These are phyloP conservation scores for Pseudocohnilembus persalinus DNA, from an alignment of 169 alveolate genomes.

Conservation along the genomic window DNA sequence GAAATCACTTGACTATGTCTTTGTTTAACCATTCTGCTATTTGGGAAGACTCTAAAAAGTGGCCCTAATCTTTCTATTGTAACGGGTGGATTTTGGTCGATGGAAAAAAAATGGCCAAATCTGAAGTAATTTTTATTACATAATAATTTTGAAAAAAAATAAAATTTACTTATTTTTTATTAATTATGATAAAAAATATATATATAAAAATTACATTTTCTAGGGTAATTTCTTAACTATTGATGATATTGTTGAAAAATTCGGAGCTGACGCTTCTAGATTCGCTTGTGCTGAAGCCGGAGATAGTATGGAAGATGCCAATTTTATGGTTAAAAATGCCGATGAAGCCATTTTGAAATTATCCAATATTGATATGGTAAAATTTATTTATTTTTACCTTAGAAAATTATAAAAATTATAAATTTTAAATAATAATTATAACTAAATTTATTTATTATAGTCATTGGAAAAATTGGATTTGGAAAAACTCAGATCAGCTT, in stretches of 20 bases:
- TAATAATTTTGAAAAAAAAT: too few species aligned
- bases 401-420: neutral
- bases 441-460: too few species aligned
- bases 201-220: too few species aligned
- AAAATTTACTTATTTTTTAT: too few species aligned
- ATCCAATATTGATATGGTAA: constrained; percentile 71
- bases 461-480: constrained; percentile 33
- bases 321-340: constrained; percentile 85
- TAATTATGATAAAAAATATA: too few species aligned
- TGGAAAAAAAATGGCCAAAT: constrained; percentile 96
- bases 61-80: constrained; percentile 95
- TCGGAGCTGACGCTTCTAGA: constrained; percentile 98
- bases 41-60: constrained; percentile 90
- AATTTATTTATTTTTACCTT: too few species aligned
- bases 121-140: neutral
- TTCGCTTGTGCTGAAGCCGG: constrained; percentile 99
- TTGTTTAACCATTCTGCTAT: constrained; percentile 99
- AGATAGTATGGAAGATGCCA: constrained; percentile 96
- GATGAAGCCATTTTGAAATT: constrained; percentile 83
- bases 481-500: constrained; percentile 34
- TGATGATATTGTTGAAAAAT: constrained; percentile 88
- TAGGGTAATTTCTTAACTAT: constrained; percentile 97
- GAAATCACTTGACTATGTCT: constrained; percentile 98
- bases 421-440: constrained; percentile 67
- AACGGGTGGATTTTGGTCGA: constrained; percentile 97